These are phyloP conservation scores for Lepraria neglecta DNA, from an alignment of 495 filamentous ascomycete genomes.

Conservation along the genomic window DNA sequence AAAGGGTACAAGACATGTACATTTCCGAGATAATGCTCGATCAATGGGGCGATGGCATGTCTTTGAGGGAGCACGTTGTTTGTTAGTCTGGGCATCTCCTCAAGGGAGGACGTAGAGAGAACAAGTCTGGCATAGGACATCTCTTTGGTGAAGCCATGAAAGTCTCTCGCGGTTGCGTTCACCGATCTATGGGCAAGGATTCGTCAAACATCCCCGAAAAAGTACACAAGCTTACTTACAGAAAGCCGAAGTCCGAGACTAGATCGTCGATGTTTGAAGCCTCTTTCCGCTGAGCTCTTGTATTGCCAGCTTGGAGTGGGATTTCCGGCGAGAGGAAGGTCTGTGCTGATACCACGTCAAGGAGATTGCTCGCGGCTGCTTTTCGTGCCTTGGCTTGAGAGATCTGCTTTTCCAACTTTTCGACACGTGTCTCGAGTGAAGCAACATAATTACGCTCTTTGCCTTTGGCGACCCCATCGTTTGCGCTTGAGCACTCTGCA, in stretches of 20 bases:
- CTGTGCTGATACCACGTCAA: slow-evolving; percentile 35
- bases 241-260: slow-evolving; percentile 73
- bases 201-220: background rate
- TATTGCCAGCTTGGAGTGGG: slow-evolving; percentile 15
- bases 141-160: slow-evolving; percentile 72
- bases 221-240: slow-evolving; percentile 46
- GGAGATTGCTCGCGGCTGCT: slow-evolving; percentile 35
- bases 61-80: slow-evolving; percentile 58
- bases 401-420: slow-evolving; percentile 72
- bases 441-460: slow-evolving; percentile 95
- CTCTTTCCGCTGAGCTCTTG: slow-evolving; percentile 45
- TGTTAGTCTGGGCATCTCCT: slow-evolving; percentile 52
- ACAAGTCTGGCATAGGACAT: slow-evolving; percentile 84
- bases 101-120: slow-evolving; percentile 63
- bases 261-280: slow-evolving; percentile 72
- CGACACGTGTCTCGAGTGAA: slow-evolving; percentile 78
- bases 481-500: slow-evolving; percentile 82
- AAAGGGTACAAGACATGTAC: slow-evolving; percentile 73
- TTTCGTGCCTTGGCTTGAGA: slow-evolving; percentile 48
- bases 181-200: slow-evolving; percentile 55
- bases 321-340: slow-evolving; percentile 12
- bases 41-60: slow-evolving; percentile 54
- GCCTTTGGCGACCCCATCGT: slow-evolving; percentile 86
- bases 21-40: slow-evolving; percentile 78
- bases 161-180: slow-evolving; percentile 87